Base-by-base conservation (phyloP, 306 rosid species). In the Boehmeria nivea region DNA sequence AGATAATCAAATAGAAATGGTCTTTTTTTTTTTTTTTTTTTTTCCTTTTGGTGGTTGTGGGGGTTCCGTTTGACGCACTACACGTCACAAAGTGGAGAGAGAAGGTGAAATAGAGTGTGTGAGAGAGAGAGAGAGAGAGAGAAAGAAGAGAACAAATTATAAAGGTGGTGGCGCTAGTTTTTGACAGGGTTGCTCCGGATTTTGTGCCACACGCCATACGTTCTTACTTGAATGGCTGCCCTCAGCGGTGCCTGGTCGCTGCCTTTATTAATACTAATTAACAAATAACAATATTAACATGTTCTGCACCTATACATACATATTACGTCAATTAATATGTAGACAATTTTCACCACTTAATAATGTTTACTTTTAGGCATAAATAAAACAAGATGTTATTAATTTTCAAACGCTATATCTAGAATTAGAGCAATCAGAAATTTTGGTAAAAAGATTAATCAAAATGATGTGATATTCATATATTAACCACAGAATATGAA, bases 201-300 rank as follows among this genome's bases (percentile, higher is more conserved):
- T 73, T 69, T 70, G 83, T 77, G 95, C 78, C 73, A 51, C 22
- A 36, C 53, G 63, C 77, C 88, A 78, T 72, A 47, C 77, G 97
- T 81, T 79, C 24, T 15, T 20, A 54, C 48, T 61, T 81, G 61
- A 86, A 61, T 89, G 97, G 97, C 61, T 57, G 7, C 2, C 20
- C 14, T 46, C 7, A 64, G 36, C 97, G 97, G 95, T 75, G 95
- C 54, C 59, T 58, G 77, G 58, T 28, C 36, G 5, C 36, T 40
- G 82, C 59, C 86, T 74, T 74, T 18, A 54, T 33, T 22, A 54
- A 54, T 8, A 28, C 34, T 28, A 28, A 28, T 3, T 31, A n/a
- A n/a, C n/a, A n/a, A n/a, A n/a, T n/a, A n/a, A n/a, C n/a, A n/a
- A n/a, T n/a, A n/a, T n/a, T n/a, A n/a, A n/a, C n/a, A n/a, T n/a